These are phyloP conservation scores for Geotrichum europaeum DNA, from an alignment of 1,139 yeast genomes.

Conservation along the genomic window DNA sequence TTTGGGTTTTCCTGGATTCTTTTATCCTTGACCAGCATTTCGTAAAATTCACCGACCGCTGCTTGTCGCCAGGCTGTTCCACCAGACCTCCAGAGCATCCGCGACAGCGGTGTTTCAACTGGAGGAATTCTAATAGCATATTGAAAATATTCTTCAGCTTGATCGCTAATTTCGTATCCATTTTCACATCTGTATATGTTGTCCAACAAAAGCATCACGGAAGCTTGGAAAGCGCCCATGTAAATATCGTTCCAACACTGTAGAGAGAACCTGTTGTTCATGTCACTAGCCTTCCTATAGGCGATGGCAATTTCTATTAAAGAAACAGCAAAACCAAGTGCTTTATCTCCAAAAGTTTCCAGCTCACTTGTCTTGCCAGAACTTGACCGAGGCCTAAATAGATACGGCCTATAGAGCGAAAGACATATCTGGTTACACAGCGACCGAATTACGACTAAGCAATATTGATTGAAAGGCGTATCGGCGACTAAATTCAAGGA, in stretches of 20 bases:
- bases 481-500: neutral
- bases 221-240: slow-evolving; percentile 6
- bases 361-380: neutral
- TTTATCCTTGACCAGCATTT: neutral
- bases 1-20: neutral
- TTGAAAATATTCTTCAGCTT: slow-evolving; percentile 1
- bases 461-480: neutral
- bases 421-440: slow-evolving; percentile 4
- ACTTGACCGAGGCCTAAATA: neutral
- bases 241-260: slow-evolving; percentile 4
- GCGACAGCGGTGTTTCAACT: neutral
- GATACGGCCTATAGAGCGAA: slow-evolving; percentile 5
- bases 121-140: slow-evolving; percentile 9
- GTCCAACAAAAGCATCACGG: slow-evolving; percentile 1
- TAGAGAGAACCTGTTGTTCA: neutral
- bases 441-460: neutral
- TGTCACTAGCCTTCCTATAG: neutral
- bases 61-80: slow-evolving; percentile 5
- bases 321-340: slow-evolving; percentile 1
- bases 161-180: neutral
- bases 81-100: slow-evolving; percentile 1
- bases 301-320: slow-evolving; percentile 7
- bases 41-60: neutral
- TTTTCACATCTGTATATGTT: neutral
- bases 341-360: neutral